phyloP scores from a whole-genome alignment of 257 asterid species.

The Solanum tarijense region DNA sequence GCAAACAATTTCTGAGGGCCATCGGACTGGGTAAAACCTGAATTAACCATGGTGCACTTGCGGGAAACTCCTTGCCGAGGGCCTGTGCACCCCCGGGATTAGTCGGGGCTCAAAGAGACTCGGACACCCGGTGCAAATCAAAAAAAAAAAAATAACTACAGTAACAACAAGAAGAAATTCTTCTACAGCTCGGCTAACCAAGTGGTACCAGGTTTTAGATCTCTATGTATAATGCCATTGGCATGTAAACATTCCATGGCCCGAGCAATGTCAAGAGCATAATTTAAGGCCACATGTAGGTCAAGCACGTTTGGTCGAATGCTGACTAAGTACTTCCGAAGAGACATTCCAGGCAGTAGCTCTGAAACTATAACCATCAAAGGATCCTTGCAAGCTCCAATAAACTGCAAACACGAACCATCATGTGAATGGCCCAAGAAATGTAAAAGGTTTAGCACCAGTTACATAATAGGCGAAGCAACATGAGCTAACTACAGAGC shows the following conservation, averaged over 20 bases:
- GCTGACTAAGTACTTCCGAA: constrained; percentile 70
- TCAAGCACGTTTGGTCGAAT: constrained; percentile 81
- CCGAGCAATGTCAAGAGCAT: constrained; percentile 83
- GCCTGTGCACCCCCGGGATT: too few species aligned
- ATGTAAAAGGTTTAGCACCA: not conserved
- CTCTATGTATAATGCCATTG: constrained; percentile 92
- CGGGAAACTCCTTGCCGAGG: too few species aligned
- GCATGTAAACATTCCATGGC: constrained; percentile 96
- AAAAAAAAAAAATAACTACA: not conserved
- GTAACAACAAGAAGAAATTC: not conserved
- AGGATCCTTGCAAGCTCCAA: constrained; percentile 99
- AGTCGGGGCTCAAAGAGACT: too few species aligned
- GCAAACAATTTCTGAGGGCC: too few species aligned
- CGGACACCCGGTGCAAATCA: too few species aligned
- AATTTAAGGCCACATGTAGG: constrained; percentile 54
- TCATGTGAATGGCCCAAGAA: not conserved
- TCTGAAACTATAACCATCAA: constrained; percentile 93
- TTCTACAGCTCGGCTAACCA: constrained; percentile 24
- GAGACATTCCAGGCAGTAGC: constrained; percentile 93
- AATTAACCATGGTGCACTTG: too few species aligned
- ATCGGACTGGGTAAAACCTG: too few species aligned
- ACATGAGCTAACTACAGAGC: not conserved
- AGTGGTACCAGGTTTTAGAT: constrained; percentile 81
- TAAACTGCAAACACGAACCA: constrained; percentile 48
- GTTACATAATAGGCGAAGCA: not conserved